Evolutionary conservation across 2,329 filamentous ascomycete genomes (phyloP).

Genomic region (Dactylonectria estremocensis): DNA sequence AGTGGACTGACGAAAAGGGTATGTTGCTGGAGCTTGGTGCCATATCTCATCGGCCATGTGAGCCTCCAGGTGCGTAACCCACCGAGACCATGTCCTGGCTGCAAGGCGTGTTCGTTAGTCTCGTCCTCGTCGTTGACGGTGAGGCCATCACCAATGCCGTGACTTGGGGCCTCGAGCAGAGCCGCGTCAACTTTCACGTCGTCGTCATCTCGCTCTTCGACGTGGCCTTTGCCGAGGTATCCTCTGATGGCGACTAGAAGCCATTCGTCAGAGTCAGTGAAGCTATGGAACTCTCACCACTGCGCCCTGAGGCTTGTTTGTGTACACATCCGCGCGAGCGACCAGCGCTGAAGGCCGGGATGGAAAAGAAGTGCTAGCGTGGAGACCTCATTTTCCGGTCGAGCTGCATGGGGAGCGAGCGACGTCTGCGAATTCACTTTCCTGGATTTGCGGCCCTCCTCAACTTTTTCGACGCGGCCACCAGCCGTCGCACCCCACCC

Average conservation of each 20-base stretch:
- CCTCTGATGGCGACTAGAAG: not conserved
- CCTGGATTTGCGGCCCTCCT: constrained; percentile 40
- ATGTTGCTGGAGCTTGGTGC: constrained; percentile 25
- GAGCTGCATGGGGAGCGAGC: constrained; percentile 12
- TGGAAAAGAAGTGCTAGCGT: not conserved
- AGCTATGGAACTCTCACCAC: constrained; percentile 33
- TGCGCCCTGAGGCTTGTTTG: constrained; percentile 27
- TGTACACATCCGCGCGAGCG: constrained; percentile 35
- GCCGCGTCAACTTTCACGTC: constrained; percentile 37
- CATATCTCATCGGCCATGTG: constrained; percentile 22
- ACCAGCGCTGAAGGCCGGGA: constrained; percentile 24
- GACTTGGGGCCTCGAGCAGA: constrained; percentile 34
- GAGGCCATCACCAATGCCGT: constrained; percentile 34
- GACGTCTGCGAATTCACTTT: constrained; percentile 26
- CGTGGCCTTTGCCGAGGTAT: constrained; percentile 40
- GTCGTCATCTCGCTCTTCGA: constrained; percentile 41
- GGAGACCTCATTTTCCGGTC: constrained; percentile 17
- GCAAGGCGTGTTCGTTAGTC: constrained; percentile 30
- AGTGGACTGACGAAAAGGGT: constrained; percentile 7
- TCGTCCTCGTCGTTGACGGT: constrained; percentile 29
- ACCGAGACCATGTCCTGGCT: constrained; percentile 35
- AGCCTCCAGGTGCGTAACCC: constrained; percentile 24
- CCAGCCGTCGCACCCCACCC: constrained; percentile 24
- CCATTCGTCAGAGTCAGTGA: constrained; percentile 32
- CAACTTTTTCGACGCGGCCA: constrained; percentile 42